Conservation (phyloP, 305 asterid genomes). For the Vinca major region DNA sequence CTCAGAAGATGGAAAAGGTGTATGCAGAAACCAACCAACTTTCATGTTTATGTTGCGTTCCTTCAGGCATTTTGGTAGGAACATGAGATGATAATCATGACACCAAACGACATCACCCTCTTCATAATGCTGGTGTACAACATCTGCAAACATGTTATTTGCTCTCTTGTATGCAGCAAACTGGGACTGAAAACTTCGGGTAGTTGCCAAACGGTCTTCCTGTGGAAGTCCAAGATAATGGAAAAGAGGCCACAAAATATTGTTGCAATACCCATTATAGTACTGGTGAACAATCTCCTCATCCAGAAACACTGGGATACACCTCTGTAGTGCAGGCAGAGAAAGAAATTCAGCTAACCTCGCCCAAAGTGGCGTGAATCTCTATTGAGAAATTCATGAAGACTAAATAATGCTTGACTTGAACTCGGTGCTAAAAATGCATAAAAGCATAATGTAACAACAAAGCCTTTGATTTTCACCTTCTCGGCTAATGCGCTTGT, state of each 20-base stretch:
- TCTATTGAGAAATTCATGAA: not conserved
- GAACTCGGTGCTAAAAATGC: not conserved
- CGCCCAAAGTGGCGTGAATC: not conserved
- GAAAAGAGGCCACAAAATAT: constrained; percentile 84
- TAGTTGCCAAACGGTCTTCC: constrained; percentile 88
- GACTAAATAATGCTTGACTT: not conserved
- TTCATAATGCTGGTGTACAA: constrained; percentile 58
- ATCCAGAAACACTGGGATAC: constrained; percentile 87
- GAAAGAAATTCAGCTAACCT: not conserved
- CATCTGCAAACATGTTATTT: constrained; percentile 90
- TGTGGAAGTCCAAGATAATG: constrained; percentile 95
- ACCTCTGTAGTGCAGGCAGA: constrained; percentile 39
- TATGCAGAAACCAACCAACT: constrained; percentile 95
- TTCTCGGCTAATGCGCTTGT: constrained; percentile 74
- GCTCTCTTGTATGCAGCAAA: constrained; percentile 81
- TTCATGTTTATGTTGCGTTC: constrained; percentile 66
- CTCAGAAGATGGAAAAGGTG: constrained; percentile 95
- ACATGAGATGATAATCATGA: constrained; percentile 94
- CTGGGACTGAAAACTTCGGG: constrained; percentile 87
- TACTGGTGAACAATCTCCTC: constrained; percentile 89
- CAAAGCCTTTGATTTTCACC: constrained; percentile 27
- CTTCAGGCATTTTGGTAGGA: constrained; percentile 77
- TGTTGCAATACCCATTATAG: constrained; percentile 89
- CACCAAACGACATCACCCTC: constrained; percentile 97
- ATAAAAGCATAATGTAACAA: not conserved